These are phyloP conservation scores for Trichophaea hybrida DNA, from an alignment of 2,329 filamentous ascomycete genomes.

Conservation along the genomic window DNA sequence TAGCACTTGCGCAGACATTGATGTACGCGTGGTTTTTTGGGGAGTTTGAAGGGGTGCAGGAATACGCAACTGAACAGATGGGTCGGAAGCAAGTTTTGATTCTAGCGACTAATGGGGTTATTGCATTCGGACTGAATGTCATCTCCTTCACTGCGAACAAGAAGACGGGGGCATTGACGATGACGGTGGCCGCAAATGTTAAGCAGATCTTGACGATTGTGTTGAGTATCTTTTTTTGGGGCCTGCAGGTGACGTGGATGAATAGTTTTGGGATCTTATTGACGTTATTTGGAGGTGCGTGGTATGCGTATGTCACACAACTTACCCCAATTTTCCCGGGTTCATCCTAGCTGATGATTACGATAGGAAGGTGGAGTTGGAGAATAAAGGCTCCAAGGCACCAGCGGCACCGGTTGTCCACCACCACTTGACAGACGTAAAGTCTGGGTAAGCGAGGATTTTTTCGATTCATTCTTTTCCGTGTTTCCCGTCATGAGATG, in stretches of 20 bases:
- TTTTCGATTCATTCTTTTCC: not conserved
- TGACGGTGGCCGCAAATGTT: slow-evolving; percentile 46
- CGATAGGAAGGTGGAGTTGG: slow-evolving; percentile 13
- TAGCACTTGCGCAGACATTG: slow-evolving; percentile 48
- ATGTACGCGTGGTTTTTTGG: slow-evolving; percentile 52
- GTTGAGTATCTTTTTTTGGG: slow-evolving; percentile 41
- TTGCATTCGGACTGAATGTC: slow-evolving; percentile 44
- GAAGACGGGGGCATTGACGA: slow-evolving; percentile 43
- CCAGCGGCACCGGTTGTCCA: not conserved
- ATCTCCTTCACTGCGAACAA: slow-evolving; percentile 46
- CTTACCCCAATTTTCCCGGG: slow-evolving; percentile 20
- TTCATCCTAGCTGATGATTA: not conserved
- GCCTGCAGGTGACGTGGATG: slow-evolving; percentile 37
- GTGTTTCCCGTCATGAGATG: too few species aligned
- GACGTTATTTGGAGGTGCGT: slow-evolving; percentile 42
- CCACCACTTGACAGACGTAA: slow-evolving; percentile 11
- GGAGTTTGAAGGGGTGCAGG: slow-evolving; percentile 33
- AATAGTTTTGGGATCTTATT: slow-evolving; percentile 42
- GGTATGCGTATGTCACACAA: slow-evolving; percentile 40
- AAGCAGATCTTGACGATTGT: slow-evolving; percentile 45
- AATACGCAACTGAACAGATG: slow-evolving; percentile 30
- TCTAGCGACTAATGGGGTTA: slow-evolving; percentile 39
- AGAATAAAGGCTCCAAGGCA: slow-evolving; percentile 12
- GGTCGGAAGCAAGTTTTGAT: slow-evolving; percentile 31
- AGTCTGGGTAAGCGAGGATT: slow-evolving; percentile 7